Base-by-base conservation (phyloP, 192 early-diverging fungal species). In the Backusella westeae region DNA sequence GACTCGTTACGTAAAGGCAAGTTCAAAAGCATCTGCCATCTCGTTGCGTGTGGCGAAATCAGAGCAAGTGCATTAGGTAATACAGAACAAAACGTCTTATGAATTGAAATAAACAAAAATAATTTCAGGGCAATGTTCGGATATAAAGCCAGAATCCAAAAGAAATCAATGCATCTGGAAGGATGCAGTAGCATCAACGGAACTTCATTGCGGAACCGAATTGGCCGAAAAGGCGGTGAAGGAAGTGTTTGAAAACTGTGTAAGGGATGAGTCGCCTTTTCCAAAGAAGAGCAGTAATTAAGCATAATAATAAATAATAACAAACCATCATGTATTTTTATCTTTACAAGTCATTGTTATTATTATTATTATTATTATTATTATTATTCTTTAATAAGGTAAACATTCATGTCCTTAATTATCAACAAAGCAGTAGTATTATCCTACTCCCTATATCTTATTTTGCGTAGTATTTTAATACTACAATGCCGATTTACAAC, bases 41-140 rank as follows among this genome's bases (percentile, higher is more conserved):
- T 74, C 3, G 65, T 83, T 26, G 81, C 81, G 1, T 83, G 81
- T 71, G 81, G 81, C 15, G 81, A 83, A 38, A 59, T 83, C 29
- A 67, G 81, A 46, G 81, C 81, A 21, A 73, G 70, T 67, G 66
- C 72, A 9, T 65, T 83, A 29, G 81, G 78, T 77, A 73, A 59
- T 8, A 44, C 38, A n/a, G 29, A 19, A 23, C 34, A 29, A 52
- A n/a, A 29, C 36, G 9, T 21, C 19, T 21, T 42, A 4, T 32
- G 19, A 26, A 6, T 19, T 10, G 19, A 12, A 69, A 59, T 14
- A 9, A 19, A 32, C 17, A 19, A 41, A 36, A 26, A 34, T 65
- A 8, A 34, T 56, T 36, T n/a, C 39, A 80, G 79, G 79, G 1
- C 82, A 83, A 71, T 83, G 82, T 38, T 53, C 44, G 14, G 41